Evolutionary conservation across 2,329 filamentous ascomycete genomes (phyloP).

Genomic region (Lachnellula subtilissima): DNA sequence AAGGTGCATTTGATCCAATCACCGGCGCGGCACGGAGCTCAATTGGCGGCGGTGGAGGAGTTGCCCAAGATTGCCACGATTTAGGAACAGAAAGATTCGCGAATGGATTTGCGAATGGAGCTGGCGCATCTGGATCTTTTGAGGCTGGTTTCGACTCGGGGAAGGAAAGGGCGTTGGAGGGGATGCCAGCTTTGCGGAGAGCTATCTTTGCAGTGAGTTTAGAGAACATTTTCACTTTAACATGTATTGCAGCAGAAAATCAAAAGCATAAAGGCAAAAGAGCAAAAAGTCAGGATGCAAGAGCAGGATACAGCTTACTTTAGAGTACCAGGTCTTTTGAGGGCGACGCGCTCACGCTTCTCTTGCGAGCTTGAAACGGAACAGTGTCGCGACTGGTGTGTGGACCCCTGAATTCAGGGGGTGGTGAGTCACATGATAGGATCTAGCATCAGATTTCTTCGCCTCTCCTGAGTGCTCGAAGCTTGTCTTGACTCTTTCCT

Average conservation of each 20-base stretch:
- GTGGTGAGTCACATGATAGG: too few species aligned
- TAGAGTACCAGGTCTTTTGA: neutral
- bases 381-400: slow-evolving; percentile 2
- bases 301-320: neutral
- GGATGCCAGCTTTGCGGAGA: slow-evolving; percentile 29
- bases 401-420: neutral
- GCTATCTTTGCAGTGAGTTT: slow-evolving; percentile 31
- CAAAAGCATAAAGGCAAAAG: neutral
- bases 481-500: too few species aligned
- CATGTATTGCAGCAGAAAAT: neutral
- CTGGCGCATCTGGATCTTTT: slow-evolving; percentile 12
- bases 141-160: slow-evolving; percentile 7
- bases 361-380: slow-evolving; percentile 5
- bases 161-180: slow-evolving; percentile 21
- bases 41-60: slow-evolving; percentile 24
- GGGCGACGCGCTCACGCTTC: neutral
- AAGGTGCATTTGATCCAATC: slow-evolving; percentile 23
- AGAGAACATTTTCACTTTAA: slow-evolving; percentile 22
- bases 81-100: slow-evolving; percentile 26
- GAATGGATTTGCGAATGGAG: slow-evolving; percentile 27
- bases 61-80: slow-evolving; percentile 27
- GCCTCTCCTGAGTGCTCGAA: too few species aligned
- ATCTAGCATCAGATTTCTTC: too few species aligned
- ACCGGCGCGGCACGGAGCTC: slow-evolving; percentile 23
- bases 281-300: neutral